Percentiles rank a stretch among this genome's conserved stretches.
Evolutionary conservation across 176 grass and related monocot species (phyloP).

Genomic region (Saccharum spontaneum): DNA sequence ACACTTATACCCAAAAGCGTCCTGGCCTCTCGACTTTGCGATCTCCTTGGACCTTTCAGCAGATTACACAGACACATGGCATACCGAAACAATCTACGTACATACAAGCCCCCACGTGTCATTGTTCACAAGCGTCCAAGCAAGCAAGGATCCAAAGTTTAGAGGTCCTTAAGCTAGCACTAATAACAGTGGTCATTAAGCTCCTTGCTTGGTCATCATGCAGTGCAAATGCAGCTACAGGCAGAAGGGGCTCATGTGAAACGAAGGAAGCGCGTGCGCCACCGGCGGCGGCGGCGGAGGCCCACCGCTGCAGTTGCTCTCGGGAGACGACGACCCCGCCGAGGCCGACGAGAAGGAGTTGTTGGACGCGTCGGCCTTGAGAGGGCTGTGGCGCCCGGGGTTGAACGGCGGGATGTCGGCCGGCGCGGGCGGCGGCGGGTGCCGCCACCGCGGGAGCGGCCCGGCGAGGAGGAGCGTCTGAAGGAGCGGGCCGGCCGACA

Average conservation of each 20-base stretch:
- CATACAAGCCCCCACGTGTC: background rate
- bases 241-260: slow-evolving; percentile 46
- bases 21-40: background rate
- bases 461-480: slow-evolving; percentile 88
- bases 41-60: background rate
- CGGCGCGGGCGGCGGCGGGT: slow-evolving; percentile 62
- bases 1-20: background rate
- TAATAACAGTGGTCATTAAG: background rate
- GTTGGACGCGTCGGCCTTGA: slow-evolving; percentile 33
- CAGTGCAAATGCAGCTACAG: background rate
- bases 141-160: background rate
- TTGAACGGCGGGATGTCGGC: slow-evolving; percentile 76
- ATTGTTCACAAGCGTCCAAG: background rate
- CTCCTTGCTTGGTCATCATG: background rate
- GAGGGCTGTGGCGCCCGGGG: slow-evolving; percentile 27
- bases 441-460: slow-evolving; percentile 90
- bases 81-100: background rate
- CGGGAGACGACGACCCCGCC: slow-evolving; percentile 36
- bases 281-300: background rate
- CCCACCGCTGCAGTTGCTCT: slow-evolving; percentile 58
- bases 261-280: slow-evolving; percentile 32
- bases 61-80: background rate
- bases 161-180: background rate
- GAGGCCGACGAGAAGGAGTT: slow-evolving; percentile 41
- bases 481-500: slow-evolving; percentile 71